Conservation (phyloP, 768 basidiomycete species). For the Mycena crocata region DNA sequence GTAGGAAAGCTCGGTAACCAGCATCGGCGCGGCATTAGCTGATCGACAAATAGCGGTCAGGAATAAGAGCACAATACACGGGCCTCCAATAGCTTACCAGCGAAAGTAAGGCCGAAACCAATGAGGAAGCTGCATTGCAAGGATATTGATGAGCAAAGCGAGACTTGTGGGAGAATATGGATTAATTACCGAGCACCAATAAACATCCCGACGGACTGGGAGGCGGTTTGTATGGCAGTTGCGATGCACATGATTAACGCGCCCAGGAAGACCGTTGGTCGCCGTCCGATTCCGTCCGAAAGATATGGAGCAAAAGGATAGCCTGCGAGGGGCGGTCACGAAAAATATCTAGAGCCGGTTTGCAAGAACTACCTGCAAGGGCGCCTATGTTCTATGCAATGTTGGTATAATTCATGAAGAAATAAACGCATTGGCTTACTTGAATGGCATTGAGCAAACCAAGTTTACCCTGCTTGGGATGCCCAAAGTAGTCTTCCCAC, state of each 20-base stretch:
- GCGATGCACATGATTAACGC: slow-evolving; percentile 78
- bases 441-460: slow-evolving; percentile 83
- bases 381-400: slow-evolving; percentile 73
- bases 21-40: slow-evolving; percentile 82
- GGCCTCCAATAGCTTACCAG: slow-evolving; percentile 50
- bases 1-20: slow-evolving; percentile 89
- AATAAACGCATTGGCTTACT: slow-evolving; percentile 47
- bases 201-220: slow-evolving; percentile 82
- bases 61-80: not conserved
- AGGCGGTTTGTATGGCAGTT: slow-evolving; percentile 75
- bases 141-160: slow-evolving; percentile 12
- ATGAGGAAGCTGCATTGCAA: slow-evolving; percentile 64
- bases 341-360: too few relatives aligned
- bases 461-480: slow-evolving; percentile 67
- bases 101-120: slow-evolving; percentile 82
- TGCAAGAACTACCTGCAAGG: slow-evolving; percentile 74
- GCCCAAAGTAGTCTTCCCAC: slow-evolving; percentile 72
- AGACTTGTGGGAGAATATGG: not conserved
- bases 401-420: not conserved
- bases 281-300: slow-evolving; percentile 79
- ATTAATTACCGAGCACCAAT: slow-evolving; percentile 76
- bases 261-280: slow-evolving; percentile 73
- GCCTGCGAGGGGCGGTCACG: too few relatives aligned
- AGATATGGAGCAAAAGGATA: slow-evolving; percentile 80
- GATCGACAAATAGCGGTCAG: slow-evolving; percentile 26